Base-by-base conservation (phyloP, 106 monocot species). In the Iris macrosiphon region DNA sequence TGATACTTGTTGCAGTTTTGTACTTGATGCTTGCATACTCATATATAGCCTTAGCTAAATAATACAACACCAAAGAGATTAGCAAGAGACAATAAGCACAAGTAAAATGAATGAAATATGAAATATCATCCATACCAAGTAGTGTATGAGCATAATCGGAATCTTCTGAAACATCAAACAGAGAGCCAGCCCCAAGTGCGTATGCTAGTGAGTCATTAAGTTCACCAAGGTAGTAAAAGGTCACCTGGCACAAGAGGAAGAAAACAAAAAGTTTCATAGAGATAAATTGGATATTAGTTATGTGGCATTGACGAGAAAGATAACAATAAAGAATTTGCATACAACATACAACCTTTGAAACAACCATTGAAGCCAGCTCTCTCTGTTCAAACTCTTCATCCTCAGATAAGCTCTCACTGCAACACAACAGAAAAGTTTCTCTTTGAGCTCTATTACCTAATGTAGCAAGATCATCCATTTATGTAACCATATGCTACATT, bases 161-260 rank as follows among this genome's bases (percentile, higher is more conserved):
- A 38, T 87, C 91, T 31, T 91, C 98, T 44, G 87, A 87, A 24
- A 99, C 80, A 66, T 99, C 98, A 78, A 99, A 99, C 34, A 99
- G 54, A 0, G 98, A 71, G 8, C 91, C 98, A 68, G 98, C 98
- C 62, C 87, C 91, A 28, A 99, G 87, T 30, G 98, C 98, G 69
- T 99, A 99, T 6, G 91, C 80, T 24, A 99, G 71, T 2, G 98
- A 83, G 33, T 91, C 91, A 49, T 91, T 87, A 40, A 99, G 83
- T 37, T 99, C 98, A 4, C 98, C 98, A 29, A 99, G 90, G 59
- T 91, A 87, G 69, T 99, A 99, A 68, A 99, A 99, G 39, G n/a
- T n/a, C n/a, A 90, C 96, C 95, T 95, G 60, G 1, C 26, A 49
- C 15, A 49, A 49, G 3, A 49, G 18, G 4, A 53, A 8, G n/a